Evolutionary conservation across 2,329 filamentous ascomycete genomes (phyloP), one percentile per base, ranked within the genome.

Genomic region (Alternaria panax): DNA sequence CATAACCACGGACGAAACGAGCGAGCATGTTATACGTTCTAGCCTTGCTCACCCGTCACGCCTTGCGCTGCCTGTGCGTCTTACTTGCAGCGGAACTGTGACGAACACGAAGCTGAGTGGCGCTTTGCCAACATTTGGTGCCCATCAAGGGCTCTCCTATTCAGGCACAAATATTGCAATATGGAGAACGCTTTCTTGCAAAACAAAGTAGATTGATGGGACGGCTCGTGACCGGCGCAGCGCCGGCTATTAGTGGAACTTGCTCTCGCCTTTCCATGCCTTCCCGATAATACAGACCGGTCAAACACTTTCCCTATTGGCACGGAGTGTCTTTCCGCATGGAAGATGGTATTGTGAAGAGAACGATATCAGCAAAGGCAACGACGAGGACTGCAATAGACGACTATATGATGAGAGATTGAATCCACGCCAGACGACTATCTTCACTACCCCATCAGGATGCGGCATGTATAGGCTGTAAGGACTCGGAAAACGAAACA

Each of bases 41-140:
- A 42, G 53, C 46, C 45, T 42, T 27, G 25, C 8, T 28, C 43
- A 24, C 46, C 53, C 30, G 9, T 11, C 40, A 43, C 40, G 51
- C 9, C 28, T 45, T 53, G 28, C 28, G 36, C 36, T 32, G 27
- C 24, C 45, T 55, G 53, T 27, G 28, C 43, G 45, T 55, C 53
- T 55, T 50, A 50, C 53, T 41, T 50, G 45, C 45, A 55, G 53
- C 53, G 45, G 43, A 12, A 25, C 36, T 20, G 53, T 50, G 45
- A 50, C 43, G 43, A 32, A 50, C 50, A 18, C 45, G 18, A 51
- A 50, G 43, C 43, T 34, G 38, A 25, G 34, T 41, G 34, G 25
- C 53, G 32, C 18, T 50, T 41, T 14, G 25, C 28, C 25, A 50
- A 36, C 22, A 42, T 43, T 36, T 7, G 22, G 36, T 22, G 46